Percentiles rank a stretch among this genome's conserved stretches.
Evolutionary conservation across 2,329 filamentous ascomycete species (phyloP).

Genomic region (Dactylella cylindrospora): DNA sequence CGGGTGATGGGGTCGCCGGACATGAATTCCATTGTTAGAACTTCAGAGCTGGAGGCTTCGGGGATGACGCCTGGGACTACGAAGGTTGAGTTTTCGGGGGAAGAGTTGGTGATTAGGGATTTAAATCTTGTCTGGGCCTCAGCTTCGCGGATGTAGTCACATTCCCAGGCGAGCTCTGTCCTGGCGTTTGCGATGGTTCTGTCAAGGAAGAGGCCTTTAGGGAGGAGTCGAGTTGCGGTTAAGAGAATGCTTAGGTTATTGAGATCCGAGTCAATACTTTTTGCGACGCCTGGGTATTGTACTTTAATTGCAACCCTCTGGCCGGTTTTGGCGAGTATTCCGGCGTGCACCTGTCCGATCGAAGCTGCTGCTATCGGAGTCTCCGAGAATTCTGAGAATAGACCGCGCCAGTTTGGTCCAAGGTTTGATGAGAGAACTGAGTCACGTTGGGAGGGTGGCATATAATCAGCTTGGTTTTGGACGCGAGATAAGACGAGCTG

Average conservation of each 20-base stretch:
- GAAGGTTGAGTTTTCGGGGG: constrained; percentile 68
- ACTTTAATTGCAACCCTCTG: constrained; percentile 85
- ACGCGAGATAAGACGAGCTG: constrained; percentile 90
- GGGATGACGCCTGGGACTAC: constrained; percentile 74
- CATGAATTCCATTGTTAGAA: constrained; percentile 92
- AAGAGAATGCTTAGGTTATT: constrained; percentile 90
- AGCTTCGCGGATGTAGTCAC: constrained; percentile 89
- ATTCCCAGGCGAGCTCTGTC: constrained; percentile 92
- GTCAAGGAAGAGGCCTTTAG: constrained; percentile 88
- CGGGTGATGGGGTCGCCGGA: constrained; percentile 82
- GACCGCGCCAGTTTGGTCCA: constrained; percentile 76
- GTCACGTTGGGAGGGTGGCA: constrained; percentile 91
- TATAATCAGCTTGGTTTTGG: constrained; percentile 95
- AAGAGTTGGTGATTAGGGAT: constrained; percentile 66
- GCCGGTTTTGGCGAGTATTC: constrained; percentile 72
- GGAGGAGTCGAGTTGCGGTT: constrained; percentile 83
- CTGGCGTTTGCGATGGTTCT: constrained; percentile 97
- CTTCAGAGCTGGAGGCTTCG: constrained; percentile 79
- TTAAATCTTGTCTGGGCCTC: constrained; percentile 75
- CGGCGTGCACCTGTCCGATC: constrained; percentile 93
- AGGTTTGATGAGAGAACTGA: constrained; percentile 77
- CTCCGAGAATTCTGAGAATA: constrained; percentile 84
- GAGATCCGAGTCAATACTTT: constrained; percentile 93
- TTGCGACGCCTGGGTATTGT: constrained; percentile 93
- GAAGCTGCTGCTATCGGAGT: constrained; percentile 91